These are phyloP conservation scores for Eustoma russellianum DNA, from an alignment of 257 asterid genomes.

Conservation along the genomic window DNA sequence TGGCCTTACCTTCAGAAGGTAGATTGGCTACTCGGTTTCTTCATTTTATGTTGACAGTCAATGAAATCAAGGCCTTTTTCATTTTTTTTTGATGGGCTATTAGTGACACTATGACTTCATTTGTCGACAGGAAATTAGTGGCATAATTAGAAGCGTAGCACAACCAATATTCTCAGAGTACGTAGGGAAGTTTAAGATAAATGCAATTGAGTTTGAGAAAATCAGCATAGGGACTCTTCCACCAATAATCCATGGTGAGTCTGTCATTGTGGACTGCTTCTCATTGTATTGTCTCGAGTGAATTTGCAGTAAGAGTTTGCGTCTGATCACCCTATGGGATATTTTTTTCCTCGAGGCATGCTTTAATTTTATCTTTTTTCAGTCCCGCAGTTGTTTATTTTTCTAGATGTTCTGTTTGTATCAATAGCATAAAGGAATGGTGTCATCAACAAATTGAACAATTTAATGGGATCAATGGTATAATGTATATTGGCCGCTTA, in stretches of 20 bases:
- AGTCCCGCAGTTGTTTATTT: no score
- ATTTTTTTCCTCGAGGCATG: no score
- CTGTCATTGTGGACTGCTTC: neutral
- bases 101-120: conserved; percentile 7
- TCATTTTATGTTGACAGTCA: no score
- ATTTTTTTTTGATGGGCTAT: neutral
- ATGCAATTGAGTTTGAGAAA: conserved; percentile 58
- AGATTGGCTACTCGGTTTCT: neutral
- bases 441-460: no score
- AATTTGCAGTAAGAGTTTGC: no score
- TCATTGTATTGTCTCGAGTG: no score
- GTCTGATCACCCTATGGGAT: no score
- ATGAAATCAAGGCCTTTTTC: neutral
- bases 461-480: no score
- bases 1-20: conserved; percentile 94
- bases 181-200: conserved; percentile 54
- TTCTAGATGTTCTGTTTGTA: no score
- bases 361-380: no score
- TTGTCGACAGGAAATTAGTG: conserved; percentile 53
- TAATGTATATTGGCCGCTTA: no score
- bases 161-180: conserved; percentile 68
- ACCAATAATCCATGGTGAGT: conserved; percentile 70
- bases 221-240: conserved; percentile 72
- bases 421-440: no score
- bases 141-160: conserved; percentile 51